Base-by-base conservation (phyloP, 1,284 basidiomycete species). In the Puccinia triticina region DNA sequence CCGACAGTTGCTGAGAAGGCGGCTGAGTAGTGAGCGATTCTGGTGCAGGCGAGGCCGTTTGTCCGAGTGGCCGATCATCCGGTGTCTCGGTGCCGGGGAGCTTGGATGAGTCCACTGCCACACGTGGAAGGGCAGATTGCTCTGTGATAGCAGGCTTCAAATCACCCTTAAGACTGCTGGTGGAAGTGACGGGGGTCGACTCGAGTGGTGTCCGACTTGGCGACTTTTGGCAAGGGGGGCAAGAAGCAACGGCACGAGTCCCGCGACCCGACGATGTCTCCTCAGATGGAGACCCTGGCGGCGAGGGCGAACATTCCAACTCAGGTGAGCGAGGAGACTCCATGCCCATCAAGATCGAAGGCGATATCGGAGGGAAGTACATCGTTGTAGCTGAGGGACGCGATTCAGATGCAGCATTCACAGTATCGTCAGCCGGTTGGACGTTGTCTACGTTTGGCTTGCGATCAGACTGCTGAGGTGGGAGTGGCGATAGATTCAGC, bases 341-440 rank as follows among this genome's bases (percentile, higher is more conserved):
- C 46, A 55, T 34, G 50, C 29, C 69, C 69, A 81, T 81, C 40
- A 81, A 57, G 18, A 81, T 59, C 10, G 78, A 81, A 29, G 78
- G 78, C n/a, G 78, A 81, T 32, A 81, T 72, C 21, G 78, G 78
- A 50, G 78, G 78, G n/a, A 81, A 81, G 46, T 81, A 81, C 50
- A 81, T 73, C 40, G 55, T 59, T 37, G 69, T 46, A 43, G 43
- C 53, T 21, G 40, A 32, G 16, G 21, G 21, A 43, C 37, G 40
- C 46, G 55, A 55, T 32, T 32, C 71, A 23, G 57, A 48, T 26
- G 40, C 10, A 40, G 18, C 53, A 50, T 43, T 57, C 37, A 57
- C 11, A 57, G 29, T 64, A 16, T n/a, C 26, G 3, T 64, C 55
- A 48, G 69, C n/a, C 18, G 32, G 26, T 64, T 69, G 26, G 29